Base-by-base conservation (phyloP, 1,284 basidiomycete species). In the Mycosarcoma mackinlayi region DNA sequence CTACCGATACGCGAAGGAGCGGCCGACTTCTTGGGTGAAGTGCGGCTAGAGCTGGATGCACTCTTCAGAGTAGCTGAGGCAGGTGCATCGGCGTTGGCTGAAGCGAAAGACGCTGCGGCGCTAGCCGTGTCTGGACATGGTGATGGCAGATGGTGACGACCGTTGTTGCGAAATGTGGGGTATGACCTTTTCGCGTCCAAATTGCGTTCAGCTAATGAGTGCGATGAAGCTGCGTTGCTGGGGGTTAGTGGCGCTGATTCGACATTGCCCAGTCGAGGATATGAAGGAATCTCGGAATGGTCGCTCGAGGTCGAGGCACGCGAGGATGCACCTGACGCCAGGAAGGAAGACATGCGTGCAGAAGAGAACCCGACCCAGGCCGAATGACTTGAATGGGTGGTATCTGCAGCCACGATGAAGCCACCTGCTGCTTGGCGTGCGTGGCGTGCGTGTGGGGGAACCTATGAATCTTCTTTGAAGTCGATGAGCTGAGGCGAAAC, bases 271-370 rank as follows among this genome's bases (percentile, higher is more conserved):
- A 53, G 38, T 4, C 42, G 56, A 9, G 63, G 57, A 52, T 66
- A 56, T n/a, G 42, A 66, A 23, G 63, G 63, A 18, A 66, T 60
- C 38, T 66, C 52, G 52, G 56, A 66, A 52, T 56, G 48, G 42
- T 66, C 53, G 63, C 56, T 60, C n/a, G 57, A 59, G 44, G 54
- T 42, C 33, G 63, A 55, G 5, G 48, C 19, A 25, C 48, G 63
- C 28, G 31, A 42, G 19, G 63, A 33, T 23, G 47, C 28, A 19
- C n/a, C 48, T 18, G 48, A 48, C 24, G 40, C 63, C 9, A 7
- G 1, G 45, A 44, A 35, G 7, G 52, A 44, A 35, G 61, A 53
- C 61, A 53, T 64, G 54, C 28, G 50, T 38, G 52, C 14, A 5
- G 35, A 35, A 21, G 31, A 27, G 46, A n/a, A 18, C n/a, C 21